A percentile compares a stretch with the other conserved stretches of the same genome.
Evolutionary conservation across 352 stramenopile species (phyloP).

Genomic region (Pythium coloratum): DNA sequence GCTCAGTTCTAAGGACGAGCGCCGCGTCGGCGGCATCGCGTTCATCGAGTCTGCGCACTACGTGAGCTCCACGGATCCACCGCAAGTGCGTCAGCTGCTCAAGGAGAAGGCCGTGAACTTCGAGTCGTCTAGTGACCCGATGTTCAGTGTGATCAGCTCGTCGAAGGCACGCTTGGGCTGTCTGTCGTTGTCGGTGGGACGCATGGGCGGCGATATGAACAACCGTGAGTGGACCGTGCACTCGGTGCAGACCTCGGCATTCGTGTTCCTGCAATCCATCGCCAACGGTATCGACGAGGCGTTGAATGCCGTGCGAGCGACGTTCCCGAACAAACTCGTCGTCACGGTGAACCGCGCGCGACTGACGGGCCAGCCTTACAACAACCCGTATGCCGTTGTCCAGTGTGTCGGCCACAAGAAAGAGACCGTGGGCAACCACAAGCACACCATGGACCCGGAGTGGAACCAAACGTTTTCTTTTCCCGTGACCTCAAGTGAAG

Average conservation of each 20-base stretch:
- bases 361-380: slow-evolving; percentile 83
- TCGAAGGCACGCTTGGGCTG: slow-evolving; percentile 73
- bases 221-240: slow-evolving; percentile 85
- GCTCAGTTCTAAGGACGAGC: slow-evolving; percentile 54
- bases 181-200: slow-evolving; percentile 75
- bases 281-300: slow-evolving; percentile 72
- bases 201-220: slow-evolving; percentile 61
- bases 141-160: slow-evolving; percentile 81
- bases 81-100: slow-evolving; percentile 56
- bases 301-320: slow-evolving; percentile 73
- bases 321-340: slow-evolving; percentile 89
- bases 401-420: slow-evolving; percentile 86
- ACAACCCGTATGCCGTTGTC: slow-evolving; percentile 83
- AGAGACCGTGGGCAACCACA: slow-evolving; percentile 84
- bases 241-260: slow-evolving; percentile 85
- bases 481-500: slow-evolving; percentile 74
- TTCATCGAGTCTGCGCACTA: slow-evolving; percentile 86
- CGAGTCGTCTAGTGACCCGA: slow-evolving; percentile 74
- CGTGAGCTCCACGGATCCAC: slow-evolving; percentile 55
- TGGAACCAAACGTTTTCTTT: slow-evolving; percentile 92
- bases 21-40: slow-evolving; percentile 71
- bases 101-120: slow-evolving; percentile 81
- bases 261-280: slow-evolving; percentile 86
- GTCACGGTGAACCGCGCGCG: slow-evolving; percentile 86
- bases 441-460: slow-evolving; percentile 89